Conservation (phyloP, 306 rosid species). For the Malus orientalis region DNA sequence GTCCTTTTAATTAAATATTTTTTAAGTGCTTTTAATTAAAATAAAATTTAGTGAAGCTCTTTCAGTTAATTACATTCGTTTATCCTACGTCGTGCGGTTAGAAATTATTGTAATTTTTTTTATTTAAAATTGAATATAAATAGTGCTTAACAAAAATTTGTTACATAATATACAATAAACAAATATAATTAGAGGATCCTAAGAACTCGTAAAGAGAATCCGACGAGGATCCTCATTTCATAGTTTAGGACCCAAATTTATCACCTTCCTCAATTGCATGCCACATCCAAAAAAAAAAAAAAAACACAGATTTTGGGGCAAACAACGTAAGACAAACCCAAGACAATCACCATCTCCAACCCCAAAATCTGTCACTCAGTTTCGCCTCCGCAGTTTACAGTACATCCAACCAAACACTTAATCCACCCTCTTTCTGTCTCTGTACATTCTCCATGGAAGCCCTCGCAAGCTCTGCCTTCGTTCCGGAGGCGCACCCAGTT, state of each 20-base stretch:
- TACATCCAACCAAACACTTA: background rate
- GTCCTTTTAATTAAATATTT: too few relatives aligned
- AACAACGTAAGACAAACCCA: background rate
- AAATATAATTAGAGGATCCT: fast-evolving
- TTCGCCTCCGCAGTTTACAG: background rate
- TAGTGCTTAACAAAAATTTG: too few relatives aligned
- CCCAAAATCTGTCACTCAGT: background rate
- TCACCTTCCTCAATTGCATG: background rate
- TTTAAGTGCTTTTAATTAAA: too few relatives aligned
- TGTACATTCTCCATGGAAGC: slow-evolving; percentile 46
- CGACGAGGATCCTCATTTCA: too few relatives aligned
- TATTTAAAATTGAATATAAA: too few relatives aligned
- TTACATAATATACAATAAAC: fast-evolving
- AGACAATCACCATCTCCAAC: background rate
- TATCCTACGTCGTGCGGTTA: too few relatives aligned
- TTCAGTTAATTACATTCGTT: too few relatives aligned
- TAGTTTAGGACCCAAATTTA: background rate
- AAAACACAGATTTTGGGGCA: background rate
- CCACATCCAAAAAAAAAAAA: background rate
- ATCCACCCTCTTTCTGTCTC: background rate
- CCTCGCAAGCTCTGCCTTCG: slow-evolving; percentile 36
- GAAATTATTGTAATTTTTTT: too few relatives aligned
- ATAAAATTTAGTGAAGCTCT: too few relatives aligned
- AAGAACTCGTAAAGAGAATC: too few relatives aligned
- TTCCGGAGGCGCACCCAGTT: slow-evolving; percentile 26